Evolutionary conservation across 139 green algal genomes (phyloP), one percentile per base, ranked within the genome.

Genomic region (Penium margaritaceum): DNA sequence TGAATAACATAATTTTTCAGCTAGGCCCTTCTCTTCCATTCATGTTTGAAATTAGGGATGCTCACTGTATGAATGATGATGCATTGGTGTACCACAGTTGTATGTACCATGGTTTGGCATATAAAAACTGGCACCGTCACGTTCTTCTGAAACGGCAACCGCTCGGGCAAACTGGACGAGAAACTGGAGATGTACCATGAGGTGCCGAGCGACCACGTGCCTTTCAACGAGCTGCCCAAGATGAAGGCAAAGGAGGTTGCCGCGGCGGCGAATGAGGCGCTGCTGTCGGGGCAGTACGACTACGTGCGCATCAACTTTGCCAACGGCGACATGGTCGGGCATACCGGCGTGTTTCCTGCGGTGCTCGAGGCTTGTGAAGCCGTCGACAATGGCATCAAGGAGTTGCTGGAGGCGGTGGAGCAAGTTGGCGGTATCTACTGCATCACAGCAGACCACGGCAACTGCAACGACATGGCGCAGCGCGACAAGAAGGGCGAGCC

Each of bases 91-190:
- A n/a, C n/a, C n/a, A n/a, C n/a, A n/a, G n/a, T n/a, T n/a, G n/a
- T n/a, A n/a, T n/a, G n/a, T n/a, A n/a, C n/a, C n/a, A n/a, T n/a
- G n/a, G n/a, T n/a, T n/a, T n/a, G n/a, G n/a, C n/a, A n/a, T n/a
- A n/a, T n/a, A n/a, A n/a, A n/a, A n/a, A n/a, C n/a, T n/a, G n/a
- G n/a, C n/a, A n/a, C n/a, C 74, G 87, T 85, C 32, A 97, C 92
- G 1, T 97, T 97, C 85, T 97, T 97, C 86, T 97, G 92, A 92
- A 97, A 97, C 77, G 92, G 92, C 78, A 97, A 97, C 88, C 87
- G 92, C 63, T 91, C 82, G 4, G 92, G 92, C 19, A 96, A 95
- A 82, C 93, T 97, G 70, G 83, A 97, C 65, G 84, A 89, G 67
- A 83, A 88, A 19, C 67, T 93, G 61, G 92, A 97, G 85, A 95